These are phyloP conservation scores for Adansonia grandidieri DNA, from an alignment of 441 rosid species.

Conservation along the genomic window DNA sequence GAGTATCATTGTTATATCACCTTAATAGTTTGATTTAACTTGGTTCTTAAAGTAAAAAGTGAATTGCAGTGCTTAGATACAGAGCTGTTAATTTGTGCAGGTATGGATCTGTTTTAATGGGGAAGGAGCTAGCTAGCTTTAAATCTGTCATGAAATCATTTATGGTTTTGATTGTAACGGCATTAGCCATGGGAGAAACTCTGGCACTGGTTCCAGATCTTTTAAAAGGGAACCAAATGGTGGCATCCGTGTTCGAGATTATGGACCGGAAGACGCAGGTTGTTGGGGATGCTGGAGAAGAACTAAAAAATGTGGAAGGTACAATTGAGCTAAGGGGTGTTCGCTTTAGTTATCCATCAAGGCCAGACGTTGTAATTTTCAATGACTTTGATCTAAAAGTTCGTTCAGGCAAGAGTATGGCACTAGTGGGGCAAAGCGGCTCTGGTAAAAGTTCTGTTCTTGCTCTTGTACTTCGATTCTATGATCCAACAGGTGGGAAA, in stretches of 20 bases:
- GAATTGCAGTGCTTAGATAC: conserved; percentile 14
- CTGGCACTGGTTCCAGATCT: conserved; percentile 88
- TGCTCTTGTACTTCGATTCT: conserved; percentile 80
- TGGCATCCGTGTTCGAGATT: conserved; percentile 77
- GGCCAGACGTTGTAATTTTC: conserved; percentile 79
- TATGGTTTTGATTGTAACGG: conserved; percentile 93
- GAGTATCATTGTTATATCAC: too few relatives aligned
- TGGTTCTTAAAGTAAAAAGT: neutral
- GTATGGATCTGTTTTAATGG: conserved; percentile 96
- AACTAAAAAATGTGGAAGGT: conserved; percentile 66
- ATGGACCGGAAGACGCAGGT: conserved; percentile 72
- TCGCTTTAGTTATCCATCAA: conserved; percentile 78
- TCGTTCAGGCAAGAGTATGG: conserved; percentile 73
- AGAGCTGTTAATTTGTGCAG: conserved; percentile 38
- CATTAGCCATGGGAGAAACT: conserved; percentile 95
- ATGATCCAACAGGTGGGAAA: conserved; percentile 76
- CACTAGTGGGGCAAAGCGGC: conserved; percentile 93
- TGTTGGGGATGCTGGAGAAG: conserved; percentile 64
- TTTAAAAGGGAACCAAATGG: conserved; percentile 93
- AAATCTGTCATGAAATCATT: conserved; percentile 91
- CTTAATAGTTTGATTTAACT: too few relatives aligned
- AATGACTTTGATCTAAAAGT: conserved; percentile 70
- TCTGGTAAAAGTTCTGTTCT: conserved; percentile 92
- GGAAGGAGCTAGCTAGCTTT: conserved; percentile 71
- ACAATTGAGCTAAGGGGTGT: conserved; percentile 66